Evolutionary conservation across 1,284 basidiomycete genomes (phyloP).

Genomic region (Chiua sp.): DNA sequence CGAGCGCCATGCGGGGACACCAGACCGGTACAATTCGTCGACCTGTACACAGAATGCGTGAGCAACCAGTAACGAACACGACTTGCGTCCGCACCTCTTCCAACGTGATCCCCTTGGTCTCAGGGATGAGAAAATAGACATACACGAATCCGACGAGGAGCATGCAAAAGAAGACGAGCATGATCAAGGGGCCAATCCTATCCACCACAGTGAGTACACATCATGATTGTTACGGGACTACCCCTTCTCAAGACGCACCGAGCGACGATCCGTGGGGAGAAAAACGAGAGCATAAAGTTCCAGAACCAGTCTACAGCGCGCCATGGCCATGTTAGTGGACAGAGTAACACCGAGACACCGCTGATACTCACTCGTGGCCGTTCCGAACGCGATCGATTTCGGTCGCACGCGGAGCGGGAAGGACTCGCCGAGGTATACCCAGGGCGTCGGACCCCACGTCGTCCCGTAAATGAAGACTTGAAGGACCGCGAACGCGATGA

Average conservation of each 20-base stretch:
- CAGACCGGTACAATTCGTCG: constrained; percentile 36
- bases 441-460: constrained; percentile 64
- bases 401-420: constrained; percentile 67
- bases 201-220: not conserved
- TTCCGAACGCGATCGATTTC: constrained; percentile 64
- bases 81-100: constrained; percentile 31
- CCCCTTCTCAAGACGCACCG: constrained; percentile 28
- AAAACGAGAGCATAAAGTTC: constrained; percentile 67
- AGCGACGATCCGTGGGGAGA: constrained; percentile 56
- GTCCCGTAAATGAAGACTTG: constrained; percentile 61
- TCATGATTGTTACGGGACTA: too few relatives aligned
- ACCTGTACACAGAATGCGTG: constrained; percentile 21
- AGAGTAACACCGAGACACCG: too few relatives aligned
- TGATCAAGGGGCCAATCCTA: constrained; percentile 77
- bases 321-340: too few relatives aligned
- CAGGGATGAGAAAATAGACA: constrained; percentile 44
- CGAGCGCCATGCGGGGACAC: constrained; percentile 29
- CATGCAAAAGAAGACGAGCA: constrained; percentile 80
- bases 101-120: constrained; percentile 34
- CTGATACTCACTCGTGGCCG: constrained; percentile 49
- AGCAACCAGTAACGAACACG: not conserved
- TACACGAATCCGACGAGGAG: constrained; percentile 69
- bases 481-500: constrained; percentile 65
- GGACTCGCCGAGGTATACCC: constrained; percentile 67
- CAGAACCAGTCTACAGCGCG: constrained; percentile 51